Percentiles rank a stretch among this genome's conserved stretches.
phyloP scores from a whole-genome alignment of 2,329 filamentous ascomycete species.

The Onygenales sp. region DNA sequence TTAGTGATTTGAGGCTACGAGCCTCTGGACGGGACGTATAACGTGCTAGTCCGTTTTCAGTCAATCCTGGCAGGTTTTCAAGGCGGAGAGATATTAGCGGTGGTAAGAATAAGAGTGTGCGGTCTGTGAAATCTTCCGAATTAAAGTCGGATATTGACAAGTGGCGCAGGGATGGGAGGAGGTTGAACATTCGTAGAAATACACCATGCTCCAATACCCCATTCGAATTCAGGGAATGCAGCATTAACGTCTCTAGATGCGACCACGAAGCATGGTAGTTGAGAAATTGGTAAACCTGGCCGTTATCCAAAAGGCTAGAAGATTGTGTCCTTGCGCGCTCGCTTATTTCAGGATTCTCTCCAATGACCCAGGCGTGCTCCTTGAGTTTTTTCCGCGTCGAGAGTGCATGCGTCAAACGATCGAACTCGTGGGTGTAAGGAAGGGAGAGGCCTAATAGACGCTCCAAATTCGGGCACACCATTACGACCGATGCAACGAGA shows the following conservation, averaged over 20 bases:
- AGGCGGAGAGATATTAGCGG: constrained; percentile 44
- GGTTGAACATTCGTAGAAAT: constrained; percentile 44
- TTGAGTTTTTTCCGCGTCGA: constrained; percentile 45
- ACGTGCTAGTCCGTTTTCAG: constrained; percentile 45
- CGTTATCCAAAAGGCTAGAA: constrained; percentile 33
- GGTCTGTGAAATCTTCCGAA: constrained; percentile 45
- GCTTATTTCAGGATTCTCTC: constrained; percentile 32
- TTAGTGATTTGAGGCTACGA: constrained; percentile 36
- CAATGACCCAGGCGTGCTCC: constrained; percentile 49
- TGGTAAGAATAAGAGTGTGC: constrained; percentile 45
- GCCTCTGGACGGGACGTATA: constrained; percentile 41
- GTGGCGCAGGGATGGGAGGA: constrained; percentile 44
- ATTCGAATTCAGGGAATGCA: constrained; percentile 38
- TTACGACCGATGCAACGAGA: constrained; percentile 46
- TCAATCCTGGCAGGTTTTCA: constrained; percentile 46
- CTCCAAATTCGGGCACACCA: constrained; percentile 50
- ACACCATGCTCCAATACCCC: constrained; percentile 44
- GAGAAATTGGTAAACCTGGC: constrained; percentile 43
- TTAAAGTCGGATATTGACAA: constrained; percentile 47
- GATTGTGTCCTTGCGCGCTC: constrained; percentile 25
- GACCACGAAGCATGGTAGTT: constrained; percentile 44
- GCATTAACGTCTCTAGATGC: constrained; percentile 43
- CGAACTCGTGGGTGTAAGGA: constrained; percentile 45
- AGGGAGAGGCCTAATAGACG: constrained; percentile 44
- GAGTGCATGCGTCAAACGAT: constrained; percentile 46